These are phyloP conservation scores for Stemphylium vesicarium DNA, from an alignment of 2,329 filamentous ascomycete species.

Conservation along the genomic window DNA sequence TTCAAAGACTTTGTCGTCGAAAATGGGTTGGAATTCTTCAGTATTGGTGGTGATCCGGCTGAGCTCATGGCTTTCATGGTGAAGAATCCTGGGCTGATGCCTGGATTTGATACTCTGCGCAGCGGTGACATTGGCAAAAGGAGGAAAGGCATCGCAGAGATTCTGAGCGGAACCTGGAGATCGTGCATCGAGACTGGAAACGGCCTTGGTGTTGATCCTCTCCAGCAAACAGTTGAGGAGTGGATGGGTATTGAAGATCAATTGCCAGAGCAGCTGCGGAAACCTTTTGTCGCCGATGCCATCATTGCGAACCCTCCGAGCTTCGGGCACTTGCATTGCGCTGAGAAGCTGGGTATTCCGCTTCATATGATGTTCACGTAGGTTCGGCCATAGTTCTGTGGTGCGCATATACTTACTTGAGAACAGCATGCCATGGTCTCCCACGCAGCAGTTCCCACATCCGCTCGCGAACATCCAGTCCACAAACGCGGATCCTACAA, in stretches of 20 bases:
- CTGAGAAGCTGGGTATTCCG: constrained; percentile 76
- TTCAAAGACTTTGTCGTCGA: constrained; percentile 54
- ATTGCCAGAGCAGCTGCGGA: constrained; percentile 41
- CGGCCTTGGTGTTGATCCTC: constrained; percentile 60
- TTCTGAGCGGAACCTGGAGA: constrained; percentile 84
- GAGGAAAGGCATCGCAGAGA: constrained; percentile 76
- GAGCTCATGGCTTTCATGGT: constrained; percentile 80
- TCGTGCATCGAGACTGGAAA: constrained; percentile 82
- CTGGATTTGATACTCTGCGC: constrained; percentile 76
- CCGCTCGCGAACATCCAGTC: constrained; percentile 82
- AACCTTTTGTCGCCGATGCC: constrained; percentile 81
- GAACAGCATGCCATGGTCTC: constrained; percentile 81
- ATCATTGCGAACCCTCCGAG: constrained; percentile 82
- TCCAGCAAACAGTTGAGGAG: constrained; percentile 61
- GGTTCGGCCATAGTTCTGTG: constrained; percentile 41
- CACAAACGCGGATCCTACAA: constrained; percentile 74
- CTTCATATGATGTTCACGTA: constrained; percentile 89
- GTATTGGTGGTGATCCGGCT: constrained; percentile 58
- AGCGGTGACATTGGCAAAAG: constrained; percentile 79
- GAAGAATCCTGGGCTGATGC: constrained; percentile 85
- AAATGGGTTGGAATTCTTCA: constrained; percentile 60
- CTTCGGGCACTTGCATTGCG: constrained; percentile 77
- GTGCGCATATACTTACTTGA: constrained; percentile 9
- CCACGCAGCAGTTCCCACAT: constrained; percentile 84
- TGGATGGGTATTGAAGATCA: constrained; percentile 53